Base-by-base conservation (phyloP, 2,329 filamentous ascomycete genomes). In the Penicillium sp. region DNA sequence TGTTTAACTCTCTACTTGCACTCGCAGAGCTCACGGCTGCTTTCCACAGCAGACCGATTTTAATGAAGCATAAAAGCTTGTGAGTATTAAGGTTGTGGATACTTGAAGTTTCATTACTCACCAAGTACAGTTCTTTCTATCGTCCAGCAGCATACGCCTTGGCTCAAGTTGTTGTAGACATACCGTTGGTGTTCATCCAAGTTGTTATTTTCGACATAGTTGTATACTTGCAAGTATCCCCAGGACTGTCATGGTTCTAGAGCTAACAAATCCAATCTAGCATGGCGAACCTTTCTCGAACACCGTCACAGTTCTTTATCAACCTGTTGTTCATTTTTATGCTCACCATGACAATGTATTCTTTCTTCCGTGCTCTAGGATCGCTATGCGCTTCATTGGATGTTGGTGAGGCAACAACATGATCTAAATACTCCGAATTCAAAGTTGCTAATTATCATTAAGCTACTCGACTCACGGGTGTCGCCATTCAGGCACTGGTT, bases 41-140 rank as follows among this genome's bases (percentile, higher is more conserved):
- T 0, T 90, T 89, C 61, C 73, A 80, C 48, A 82, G 81, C 22
- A 82, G 86, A 45, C 86, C 86, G 0, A 88, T 90, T 55, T 72
- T 90, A 39, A 74, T 88, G 52, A 90, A 90, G 69, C 87, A 90
- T 71, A 89, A 89, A 67, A 85, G 81, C 24, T 90, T 89, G 76
- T 77, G 57, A 61, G 76, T 56, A 16, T 14, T 5, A 5, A 1
- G 0, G 4, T 24, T 21, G 35, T 22, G 14, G 3, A 21, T 14
- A 11, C 16, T 24, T 43, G 24, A 21, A 52, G 26, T 5, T 7
- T 5, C 3, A 1, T 16, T 1, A 29, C 63, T 70, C 39, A 69
- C 50, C 7, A 1, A 14, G 2, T 1, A 2, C 41, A 78, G 76
- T 61, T 86, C 85, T 0, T 89, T 90, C 70, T 89, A 89, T 61